Evolutionary conservation across 2,329 filamentous ascomycete species (phyloP), one percentile per base, ranked within the genome.

Genomic region (Fusarium sp.): DNA sequence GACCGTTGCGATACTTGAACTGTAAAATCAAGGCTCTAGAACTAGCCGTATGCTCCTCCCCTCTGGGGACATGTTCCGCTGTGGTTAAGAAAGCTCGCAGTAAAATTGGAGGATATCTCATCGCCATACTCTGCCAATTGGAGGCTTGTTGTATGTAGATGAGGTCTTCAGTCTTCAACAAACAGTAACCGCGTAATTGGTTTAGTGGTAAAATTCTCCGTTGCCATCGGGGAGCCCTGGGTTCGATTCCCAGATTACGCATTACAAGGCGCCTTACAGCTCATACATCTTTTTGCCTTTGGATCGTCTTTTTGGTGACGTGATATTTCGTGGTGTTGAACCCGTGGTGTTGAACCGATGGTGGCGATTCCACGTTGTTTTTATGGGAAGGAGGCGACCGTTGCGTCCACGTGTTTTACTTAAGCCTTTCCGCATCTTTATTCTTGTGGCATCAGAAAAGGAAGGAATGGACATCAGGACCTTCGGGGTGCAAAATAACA

Each of bases 161-260:
- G 3, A 3, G 18, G 10, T 7, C 2, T 3, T 11, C 5, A 22
- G 2, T 34, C 11, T 25, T 38, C 47, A 51, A 38, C 22, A 51
- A 38, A 7, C 32, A 54, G 20, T 15, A 53, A 27, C 10, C 27
- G 51, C 51, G 51, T 54, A 54, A 54, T 54, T 54, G 38, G 51
- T 54, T 54, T 54, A 54, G 51, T 54, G 38, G 51, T 54, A 54
- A 54, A 54, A 54, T 54, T 54, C 51, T 54, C 51, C 51, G 51
- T 54, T 54, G 38, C 51, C 38, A 22, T 54, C 51, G 51, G 51
- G 51, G 51, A 54, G 51, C 51, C 51, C 51, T 27, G 51, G 51
- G 51, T 54, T 54, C 51, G 51, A 54, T 54, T 54, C 51, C 51
- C 51, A 27, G 51, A 54, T 54, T 54, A 54, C 51, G 51, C 51